Evolutionary conservation across 1,284 basidiomycete genomes (phyloP).

Genomic region (Hymenochaete sp.): DNA sequence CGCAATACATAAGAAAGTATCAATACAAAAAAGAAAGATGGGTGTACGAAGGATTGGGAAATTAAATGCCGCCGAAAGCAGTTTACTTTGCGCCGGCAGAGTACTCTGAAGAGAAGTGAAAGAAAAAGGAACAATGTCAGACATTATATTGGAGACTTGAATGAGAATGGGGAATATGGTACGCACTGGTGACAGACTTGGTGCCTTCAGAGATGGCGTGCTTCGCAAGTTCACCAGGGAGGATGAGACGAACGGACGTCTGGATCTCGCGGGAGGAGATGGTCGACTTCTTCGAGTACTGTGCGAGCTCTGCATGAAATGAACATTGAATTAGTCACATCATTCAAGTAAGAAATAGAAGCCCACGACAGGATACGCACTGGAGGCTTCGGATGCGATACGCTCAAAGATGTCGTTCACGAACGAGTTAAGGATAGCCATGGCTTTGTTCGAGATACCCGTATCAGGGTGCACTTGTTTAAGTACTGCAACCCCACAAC

Average conservation of each 20-base stretch:
- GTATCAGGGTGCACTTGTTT: conserved; percentile 72
- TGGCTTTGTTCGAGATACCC: conserved; percentile 72
- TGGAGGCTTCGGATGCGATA: conserved; percentile 62
- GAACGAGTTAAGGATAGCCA: conserved; percentile 68
- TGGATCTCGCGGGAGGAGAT: conserved; percentile 72
- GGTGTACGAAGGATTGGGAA: neutral
- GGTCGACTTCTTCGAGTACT: conserved; percentile 69
- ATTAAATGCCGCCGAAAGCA: conserved; percentile 1
- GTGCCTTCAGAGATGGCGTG: conserved; percentile 81
- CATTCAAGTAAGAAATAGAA: neutral
- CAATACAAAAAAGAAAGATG: conserved; percentile 12
- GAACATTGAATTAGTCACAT: neutral
- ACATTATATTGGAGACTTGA: too few species aligned
- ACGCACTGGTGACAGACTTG: conserved; percentile 31
- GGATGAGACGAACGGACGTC: conserved; percentile 63
- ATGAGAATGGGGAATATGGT: neutral
- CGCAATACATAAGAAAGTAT: conserved; percentile 14
- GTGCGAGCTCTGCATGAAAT: conserved; percentile 44
- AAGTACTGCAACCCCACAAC: conserved; percentile 35
- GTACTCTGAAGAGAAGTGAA: conserved; percentile 24
- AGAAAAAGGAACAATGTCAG: neutral
- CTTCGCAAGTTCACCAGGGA: conserved; percentile 71
- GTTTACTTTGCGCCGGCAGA: conserved; percentile 30
- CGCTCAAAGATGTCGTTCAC: conserved; percentile 68
- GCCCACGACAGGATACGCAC: conserved; percentile 36